Evolutionary conservation across 2,329 filamentous ascomycete genomes (phyloP).

Genomic region (Emericellopsis atlantica): DNA sequence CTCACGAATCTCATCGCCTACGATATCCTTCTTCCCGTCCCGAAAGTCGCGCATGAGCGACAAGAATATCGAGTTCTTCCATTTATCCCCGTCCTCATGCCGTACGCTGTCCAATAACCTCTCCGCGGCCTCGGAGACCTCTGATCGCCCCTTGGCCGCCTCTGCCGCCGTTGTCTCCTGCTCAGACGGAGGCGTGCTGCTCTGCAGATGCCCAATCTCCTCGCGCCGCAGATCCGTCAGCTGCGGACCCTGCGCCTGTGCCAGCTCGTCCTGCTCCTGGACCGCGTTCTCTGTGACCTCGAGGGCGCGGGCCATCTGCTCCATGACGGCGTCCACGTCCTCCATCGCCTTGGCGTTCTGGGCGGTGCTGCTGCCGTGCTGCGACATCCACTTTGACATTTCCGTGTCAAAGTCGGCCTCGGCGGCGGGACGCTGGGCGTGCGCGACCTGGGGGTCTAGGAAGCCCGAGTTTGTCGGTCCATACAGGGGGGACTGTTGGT

Average conservation of each 20-base stretch:
- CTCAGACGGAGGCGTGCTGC: too few relatives aligned
- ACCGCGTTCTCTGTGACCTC: slow-evolving; percentile 20
- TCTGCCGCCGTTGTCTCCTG: slow-evolving; percentile 1
- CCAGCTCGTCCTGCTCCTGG: slow-evolving; percentile 4
- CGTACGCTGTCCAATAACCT: slow-evolving; percentile 28
- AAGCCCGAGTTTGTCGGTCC: slow-evolving; percentile 12
- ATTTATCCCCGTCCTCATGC: slow-evolving; percentile 31
- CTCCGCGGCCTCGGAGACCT: slow-evolving; percentile 27
- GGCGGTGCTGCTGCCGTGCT: slow-evolving; percentile 12
- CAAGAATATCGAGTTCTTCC: slow-evolving; percentile 31
- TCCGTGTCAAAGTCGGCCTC: slow-evolving; percentile 26
- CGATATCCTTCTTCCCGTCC: slow-evolving; percentile 29
- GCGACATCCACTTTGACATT: slow-evolving; percentile 26
- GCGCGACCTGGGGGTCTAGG: slow-evolving; percentile 9
- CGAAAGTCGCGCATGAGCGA: slow-evolving; percentile 31
- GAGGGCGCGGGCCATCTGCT: slow-evolving; percentile 26
- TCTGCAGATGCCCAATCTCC: not conserved
- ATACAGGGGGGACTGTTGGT: slow-evolving; percentile 14
- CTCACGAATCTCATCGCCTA: slow-evolving; percentile 25
- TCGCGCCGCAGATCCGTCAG: not conserved
- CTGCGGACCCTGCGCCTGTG: not conserved
- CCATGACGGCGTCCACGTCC: slow-evolving; percentile 28
- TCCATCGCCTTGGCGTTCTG: slow-evolving; percentile 16
- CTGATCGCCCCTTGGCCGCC: slow-evolving; percentile 15
- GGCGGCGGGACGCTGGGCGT: slow-evolving; percentile 8